A percentile compares a stretch with the other conserved stretches of the same genome.
These are phyloP conservation scores for Candida khao-thaluensis DNA, from an alignment of 805 yeast genomes.

Conservation along the genomic window DNA sequence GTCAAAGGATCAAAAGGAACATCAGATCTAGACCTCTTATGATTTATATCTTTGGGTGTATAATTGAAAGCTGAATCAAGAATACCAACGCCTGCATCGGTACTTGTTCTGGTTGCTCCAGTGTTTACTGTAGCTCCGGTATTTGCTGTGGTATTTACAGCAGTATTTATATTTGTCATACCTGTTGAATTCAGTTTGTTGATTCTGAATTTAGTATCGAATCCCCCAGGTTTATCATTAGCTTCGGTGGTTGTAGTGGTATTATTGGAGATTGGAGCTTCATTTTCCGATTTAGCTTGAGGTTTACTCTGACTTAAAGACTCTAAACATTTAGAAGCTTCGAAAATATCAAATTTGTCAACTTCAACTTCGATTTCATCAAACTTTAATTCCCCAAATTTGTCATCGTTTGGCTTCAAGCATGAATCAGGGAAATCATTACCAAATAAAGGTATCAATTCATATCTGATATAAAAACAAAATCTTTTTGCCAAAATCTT, in stretches of 20 bases:
- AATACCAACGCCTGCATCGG: slow-evolving; percentile 7
- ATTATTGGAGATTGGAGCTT: background rate
- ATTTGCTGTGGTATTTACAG: background rate
- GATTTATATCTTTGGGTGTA: background rate
- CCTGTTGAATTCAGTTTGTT: slow-evolving; percentile 4
- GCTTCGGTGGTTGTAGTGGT: background rate
- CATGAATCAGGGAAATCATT: slow-evolving; percentile 60
- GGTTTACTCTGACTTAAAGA: slow-evolving; percentile 16
- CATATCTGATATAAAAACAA: slow-evolving; percentile 73
- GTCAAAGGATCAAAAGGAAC: slow-evolving; percentile 4
- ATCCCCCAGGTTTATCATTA: background rate
- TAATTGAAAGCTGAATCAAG: slow-evolving; percentile 9
- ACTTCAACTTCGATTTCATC: slow-evolving; percentile 24
- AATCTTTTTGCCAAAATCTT: slow-evolving; percentile 66
- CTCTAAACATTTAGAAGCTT: slow-evolving; percentile 38
- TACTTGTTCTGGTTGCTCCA: background rate
- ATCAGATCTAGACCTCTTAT: slow-evolving; percentile 2
- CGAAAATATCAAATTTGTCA: slow-evolving; percentile 29
- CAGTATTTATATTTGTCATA: too few species aligned
- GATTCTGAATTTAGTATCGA: background rate
- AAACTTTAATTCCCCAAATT: slow-evolving; percentile 62
- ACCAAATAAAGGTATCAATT: slow-evolving; percentile 81
- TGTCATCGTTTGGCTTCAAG: slow-evolving; percentile 55
- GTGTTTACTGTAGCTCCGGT: background rate
- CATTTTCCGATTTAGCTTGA: background rate